These are phyloP conservation scores for Clarkia xantiana DNA, from an alignment of 345 rosid species.

Conservation along the genomic window DNA sequence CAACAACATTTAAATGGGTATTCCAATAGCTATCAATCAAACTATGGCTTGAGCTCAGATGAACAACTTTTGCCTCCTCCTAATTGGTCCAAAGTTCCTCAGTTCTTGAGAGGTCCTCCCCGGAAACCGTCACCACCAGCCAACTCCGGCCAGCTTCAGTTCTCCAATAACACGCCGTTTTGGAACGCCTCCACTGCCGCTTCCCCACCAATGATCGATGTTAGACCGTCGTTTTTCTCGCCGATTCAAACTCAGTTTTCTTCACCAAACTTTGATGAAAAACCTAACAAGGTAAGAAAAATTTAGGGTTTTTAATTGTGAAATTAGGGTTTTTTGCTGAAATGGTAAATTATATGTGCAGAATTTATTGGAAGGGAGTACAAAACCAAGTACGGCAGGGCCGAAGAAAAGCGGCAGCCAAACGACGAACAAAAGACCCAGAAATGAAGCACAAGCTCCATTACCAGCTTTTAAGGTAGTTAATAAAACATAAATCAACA, in stretches of 20 bases:
- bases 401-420: conserved; percentile 61
- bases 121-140: conserved; percentile 25
- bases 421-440: conserved; percentile 48
- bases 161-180: conserved; percentile 83
- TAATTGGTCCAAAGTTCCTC: conserved; percentile 47
- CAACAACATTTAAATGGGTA: conserved; percentile 13
- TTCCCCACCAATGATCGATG: conserved; percentile 26
- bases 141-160: conserved; percentile 35
- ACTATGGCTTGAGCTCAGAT: conserved; percentile 18
- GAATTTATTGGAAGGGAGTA: conserved; percentile 36
- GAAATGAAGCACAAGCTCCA: conserved; percentile 64
- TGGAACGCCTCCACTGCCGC: conserved; percentile 63
- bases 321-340: no score
- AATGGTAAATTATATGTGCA: not conserved
- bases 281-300: conserved; percentile 5
- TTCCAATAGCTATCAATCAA: conserved; percentile 7
- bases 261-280: conserved; percentile 24
- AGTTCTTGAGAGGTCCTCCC: conserved; percentile 39
- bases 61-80: conserved; percentile 23
- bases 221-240: conserved; percentile 46
- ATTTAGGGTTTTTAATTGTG: no score
- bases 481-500: conserved; percentile 4
- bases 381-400: conserved; percentile 20
- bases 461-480: conserved; percentile 81
- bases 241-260: conserved; percentile 42